Evolutionary conservation across 192 early-diverging fungal species (phyloP).

Genomic region (Gigaspora rosea): DNA sequence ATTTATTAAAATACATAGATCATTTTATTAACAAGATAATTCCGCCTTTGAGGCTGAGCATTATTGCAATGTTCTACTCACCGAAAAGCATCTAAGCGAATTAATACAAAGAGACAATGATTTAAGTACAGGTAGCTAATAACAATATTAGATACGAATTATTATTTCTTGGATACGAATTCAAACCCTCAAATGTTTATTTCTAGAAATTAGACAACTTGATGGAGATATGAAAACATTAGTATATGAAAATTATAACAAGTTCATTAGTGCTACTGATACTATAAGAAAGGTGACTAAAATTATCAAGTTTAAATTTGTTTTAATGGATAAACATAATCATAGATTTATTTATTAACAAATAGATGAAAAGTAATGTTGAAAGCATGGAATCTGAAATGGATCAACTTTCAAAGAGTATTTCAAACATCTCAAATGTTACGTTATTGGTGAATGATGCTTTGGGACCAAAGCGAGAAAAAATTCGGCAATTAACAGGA

Average conservation of each 20-base stretch:
- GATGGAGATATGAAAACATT: conserved; percentile 97
- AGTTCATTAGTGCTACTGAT: conserved; percentile 94
- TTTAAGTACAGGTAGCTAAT: conserved; percentile 62
- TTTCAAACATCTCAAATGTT: conserved; percentile 61
- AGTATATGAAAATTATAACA: conserved; percentile 98
- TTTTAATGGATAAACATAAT: neutral
- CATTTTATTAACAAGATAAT: conserved; percentile 48
- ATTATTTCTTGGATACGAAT: neutral
- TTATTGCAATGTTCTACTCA: conserved; percentile 74
- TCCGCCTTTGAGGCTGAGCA: conserved; percentile 74
- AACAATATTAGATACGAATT: neutral
- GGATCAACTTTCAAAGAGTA: conserved; percentile 67
- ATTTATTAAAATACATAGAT: neutral
- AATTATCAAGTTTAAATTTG: neutral
- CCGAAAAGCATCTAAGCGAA: conserved; percentile 65
- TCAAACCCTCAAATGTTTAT: neutral
- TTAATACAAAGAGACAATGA: conserved; percentile 77
- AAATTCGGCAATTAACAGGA: conserved; percentile 70
- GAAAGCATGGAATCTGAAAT: conserved; percentile 87
- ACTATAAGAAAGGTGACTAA: conserved; percentile 72
- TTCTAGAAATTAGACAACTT: conserved; percentile 75
- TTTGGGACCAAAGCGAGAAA: conserved; percentile 67
- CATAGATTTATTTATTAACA: neutral
- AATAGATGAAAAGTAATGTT: conserved; percentile 81
- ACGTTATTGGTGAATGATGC: conserved; percentile 56